Base-by-base conservation (phyloP, 2,329 filamentous ascomycete species). In the Stagonosporopsis vannaccii region DNA sequence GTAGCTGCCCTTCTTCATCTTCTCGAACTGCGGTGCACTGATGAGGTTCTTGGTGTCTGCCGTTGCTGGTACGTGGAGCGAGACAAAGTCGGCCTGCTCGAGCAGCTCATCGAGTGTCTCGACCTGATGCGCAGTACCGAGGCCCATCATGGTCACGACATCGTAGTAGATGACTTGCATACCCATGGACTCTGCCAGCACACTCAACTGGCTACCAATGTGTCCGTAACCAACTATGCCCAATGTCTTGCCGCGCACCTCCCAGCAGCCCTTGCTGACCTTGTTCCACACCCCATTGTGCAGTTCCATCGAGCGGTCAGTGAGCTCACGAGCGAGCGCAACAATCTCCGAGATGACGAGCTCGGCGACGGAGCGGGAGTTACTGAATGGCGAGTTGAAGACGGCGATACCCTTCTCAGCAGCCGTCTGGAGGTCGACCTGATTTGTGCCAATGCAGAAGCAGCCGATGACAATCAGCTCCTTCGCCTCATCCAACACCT, bases 121-220 rank as follows among this genome's bases (percentile, higher is more conserved):
- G 35, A 98, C 90, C 75, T 98, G 95, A 65, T 84, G 87, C 28
- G 94, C 87, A 11, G 90, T 96, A 52, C 95, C 95, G 74, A 99
- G 81, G 40, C 90, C 90, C 95, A 99, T 99, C 66, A 98, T 84
- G 66, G 93, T 96, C 61, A 97, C 79, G 6, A 97, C 88, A 77
- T 99, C 95, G 77, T 96, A 98, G 83, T 97, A 99, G 69, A 98
- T 93, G 70, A 99, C 95, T 15, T 85, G 88, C 94, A 99, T 97
- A 45, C 95, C 95, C 92, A 99, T 97, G 22, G 94, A 88, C 78
- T 99, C 95, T 25, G 95, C 93, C 61, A 99, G 82, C 37, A 99
- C 95, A 0, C 93, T 98, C 62, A 99, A 81, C 78, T 99, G 95
- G 47, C 92, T 93, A 60, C 95, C 95, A 74, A 99, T 98, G 75